These are phyloP conservation scores for Hymenoscyphus fraxineus DNA, from an alignment of 2,329 filamentous ascomycete genomes.

Conservation along the genomic window DNA sequence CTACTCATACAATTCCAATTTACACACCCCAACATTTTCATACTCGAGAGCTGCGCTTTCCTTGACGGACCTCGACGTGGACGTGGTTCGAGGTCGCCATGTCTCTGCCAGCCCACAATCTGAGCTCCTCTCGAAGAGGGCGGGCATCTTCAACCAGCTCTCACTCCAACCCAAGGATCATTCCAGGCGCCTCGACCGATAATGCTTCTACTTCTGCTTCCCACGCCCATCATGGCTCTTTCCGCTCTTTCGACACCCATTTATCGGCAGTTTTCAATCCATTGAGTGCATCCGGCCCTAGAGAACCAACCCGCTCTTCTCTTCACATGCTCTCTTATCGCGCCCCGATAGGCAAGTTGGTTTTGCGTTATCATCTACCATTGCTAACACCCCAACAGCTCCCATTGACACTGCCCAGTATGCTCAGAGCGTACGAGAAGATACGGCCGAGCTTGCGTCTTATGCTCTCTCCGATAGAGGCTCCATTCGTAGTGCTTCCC, in stretches of 20 bases:
- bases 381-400: constrained; percentile 36
- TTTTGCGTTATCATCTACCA: neutral
- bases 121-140: constrained; percentile 19
- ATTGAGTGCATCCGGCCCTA: constrained; percentile 38
- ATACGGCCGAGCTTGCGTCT: constrained; percentile 81
- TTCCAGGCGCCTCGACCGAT: constrained; percentile 23
- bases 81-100: constrained; percentile 15
- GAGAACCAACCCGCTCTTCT: constrained; percentile 68
- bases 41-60: neutral
- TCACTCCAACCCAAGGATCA: constrained; percentile 28
- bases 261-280: constrained; percentile 15
- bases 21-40: neutral
- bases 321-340: constrained; percentile 60
- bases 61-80: neutral
- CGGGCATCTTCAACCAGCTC: constrained; percentile 26
- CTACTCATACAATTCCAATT: too few relatives aligned
- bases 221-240: constrained; percentile 26
- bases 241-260: constrained; percentile 22
- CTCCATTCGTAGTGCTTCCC: constrained; percentile 33
- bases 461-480: constrained; percentile 68
- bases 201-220: constrained; percentile 16
- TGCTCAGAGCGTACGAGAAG: constrained; percentile 75
- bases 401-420: constrained; percentile 67
- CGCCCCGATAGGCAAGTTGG: constrained; percentile 51
- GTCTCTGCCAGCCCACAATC: constrained; percentile 26